Conservation (phyloP, 352 stramenopile genomes). For the Phytophthora colocasiae region DNA sequence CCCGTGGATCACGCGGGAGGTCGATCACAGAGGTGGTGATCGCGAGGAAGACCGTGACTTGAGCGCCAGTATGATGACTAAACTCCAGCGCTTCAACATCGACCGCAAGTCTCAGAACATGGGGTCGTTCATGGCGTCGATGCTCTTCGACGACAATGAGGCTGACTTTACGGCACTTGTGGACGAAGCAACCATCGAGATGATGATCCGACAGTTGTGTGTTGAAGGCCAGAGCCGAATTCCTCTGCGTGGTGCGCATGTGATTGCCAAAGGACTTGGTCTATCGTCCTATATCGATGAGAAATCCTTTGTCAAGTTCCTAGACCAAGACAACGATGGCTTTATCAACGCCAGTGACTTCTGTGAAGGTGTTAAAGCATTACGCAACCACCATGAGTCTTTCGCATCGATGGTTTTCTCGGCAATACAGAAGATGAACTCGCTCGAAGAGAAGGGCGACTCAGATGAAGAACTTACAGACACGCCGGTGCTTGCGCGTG, state of each 20-base stretch:
- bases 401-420: conserved; percentile 75
- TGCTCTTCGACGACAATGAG: conserved; percentile 63
- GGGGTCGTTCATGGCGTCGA: conserved; percentile 64
- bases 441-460: conserved; percentile 34
- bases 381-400: conserved; percentile 59
- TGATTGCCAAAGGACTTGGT: conserved; percentile 62
- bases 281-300: conserved; percentile 74
- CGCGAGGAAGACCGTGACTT: conserved; percentile 37
- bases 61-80: conserved; percentile 45
- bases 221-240: conserved; percentile 56
- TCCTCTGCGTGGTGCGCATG: conserved; percentile 51
- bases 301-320: conserved; percentile 62
- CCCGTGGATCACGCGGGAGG: conserved; percentile 59
- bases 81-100: conserved; percentile 83
- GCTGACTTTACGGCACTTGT: conserved; percentile 63
- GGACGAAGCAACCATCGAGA: conserved; percentile 64
- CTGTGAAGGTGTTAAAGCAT: conserved; percentile 63
- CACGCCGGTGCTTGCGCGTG: conserved; percentile 21
- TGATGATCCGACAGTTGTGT: conserved; percentile 73
- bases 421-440: conserved; percentile 56
- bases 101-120: conserved; percentile 84
- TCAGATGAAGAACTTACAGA: conserved; percentile 12
- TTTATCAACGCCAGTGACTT: conserved; percentile 82
- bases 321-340: conserved; percentile 73
- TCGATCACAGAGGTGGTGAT: conserved; percentile 9